Percentiles rank a stretch among this genome's conserved stretches.
Conservation (phyloP, 176 grass and related monocot genomes). For the Triticum dicoccoides region DNA sequence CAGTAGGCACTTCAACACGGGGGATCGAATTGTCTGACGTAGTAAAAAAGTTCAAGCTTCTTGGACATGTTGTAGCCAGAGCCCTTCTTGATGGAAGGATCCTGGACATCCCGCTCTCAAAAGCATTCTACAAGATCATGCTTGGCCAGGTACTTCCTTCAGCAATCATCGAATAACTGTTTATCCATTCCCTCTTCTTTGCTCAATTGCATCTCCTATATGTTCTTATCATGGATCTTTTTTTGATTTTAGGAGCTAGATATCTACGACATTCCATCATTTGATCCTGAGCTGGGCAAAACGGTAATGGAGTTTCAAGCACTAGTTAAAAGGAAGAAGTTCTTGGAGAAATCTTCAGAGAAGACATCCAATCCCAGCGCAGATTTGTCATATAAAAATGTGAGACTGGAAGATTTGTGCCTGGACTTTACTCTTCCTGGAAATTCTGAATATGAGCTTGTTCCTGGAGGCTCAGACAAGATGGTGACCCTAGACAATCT, state of each 20-base stretch:
- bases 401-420: conserved; percentile 54
- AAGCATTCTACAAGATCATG: conserved; percentile 76
- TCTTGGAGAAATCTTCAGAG: conserved; percentile 42
- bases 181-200: not conserved
- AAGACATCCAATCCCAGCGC: not conserved
- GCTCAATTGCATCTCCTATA: conserved; percentile 7
- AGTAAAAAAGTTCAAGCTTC: conserved; percentile 56
- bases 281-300: conserved; percentile 72
- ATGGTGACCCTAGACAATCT: conserved; percentile 46
- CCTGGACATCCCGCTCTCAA: conserved; percentile 78
- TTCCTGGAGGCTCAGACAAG: conserved; percentile 42
- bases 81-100: conserved; percentile 78
- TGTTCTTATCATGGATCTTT: conserved; percentile 27
- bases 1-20: conserved; percentile 14
- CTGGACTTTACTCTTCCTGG: conserved; percentile 80
- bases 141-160: conserved; percentile 61
- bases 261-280: conserved; percentile 72
- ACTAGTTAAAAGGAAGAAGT: conserved; percentile 57
- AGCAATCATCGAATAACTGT: not conserved
- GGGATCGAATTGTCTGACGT: conserved; percentile 39
- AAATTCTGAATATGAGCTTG: conserved; percentile 52
- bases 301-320: conserved; percentile 66
- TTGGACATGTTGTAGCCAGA: conserved; percentile 71
- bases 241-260: conserved; percentile 60
- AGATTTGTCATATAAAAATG: conserved; percentile 50